A percentile compares a stretch with the other conserved stretches of the same genome.
phyloP scores from a whole-genome alignment of 139 green algal genomes.

The Nannochloris sp. region DNA sequence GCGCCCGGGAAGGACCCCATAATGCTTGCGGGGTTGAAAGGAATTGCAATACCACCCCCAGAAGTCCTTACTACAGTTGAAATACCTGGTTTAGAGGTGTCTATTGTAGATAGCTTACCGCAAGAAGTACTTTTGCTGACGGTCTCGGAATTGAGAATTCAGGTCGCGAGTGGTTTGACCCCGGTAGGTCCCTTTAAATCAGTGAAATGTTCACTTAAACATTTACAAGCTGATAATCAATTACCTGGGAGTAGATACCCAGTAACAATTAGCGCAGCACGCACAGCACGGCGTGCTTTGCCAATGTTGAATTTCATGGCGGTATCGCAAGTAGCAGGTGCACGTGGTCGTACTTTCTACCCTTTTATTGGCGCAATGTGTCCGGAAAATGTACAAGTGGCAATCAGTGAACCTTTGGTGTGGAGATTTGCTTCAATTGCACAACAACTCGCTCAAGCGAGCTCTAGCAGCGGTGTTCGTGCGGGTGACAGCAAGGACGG shows the following conservation, averaged over 20 bases:
- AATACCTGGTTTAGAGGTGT: conserved; percentile 49
- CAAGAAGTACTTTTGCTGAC: conserved; percentile 65
- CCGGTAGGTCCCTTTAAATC: not conserved
- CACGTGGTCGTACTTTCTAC: conserved; percentile 43
- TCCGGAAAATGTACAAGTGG: conserved; percentile 33
- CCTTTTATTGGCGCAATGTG: conserved; percentile 46
- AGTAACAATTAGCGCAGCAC: conserved; percentile 32
- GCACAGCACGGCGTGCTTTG: not conserved
- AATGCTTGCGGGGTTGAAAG: not conserved
- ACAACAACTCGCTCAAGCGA: conserved; percentile 14
- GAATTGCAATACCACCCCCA: not conserved
- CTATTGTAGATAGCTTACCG: conserved; percentile 62
- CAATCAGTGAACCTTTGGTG: conserved; percentile 53
- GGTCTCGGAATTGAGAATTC: conserved; percentile 1
- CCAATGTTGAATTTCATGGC: conserved; percentile 25
- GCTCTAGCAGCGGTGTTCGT: conserved; percentile 1
- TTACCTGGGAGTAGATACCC: conserved; percentile 48
- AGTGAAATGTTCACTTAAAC: conserved; percentile 25
- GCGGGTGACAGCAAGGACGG: not conserved
- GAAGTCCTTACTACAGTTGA: conserved; percentile 17
- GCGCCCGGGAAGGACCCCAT: conserved; percentile 19
- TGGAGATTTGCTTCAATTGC: conserved; percentile 43
- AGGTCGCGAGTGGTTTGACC: not conserved
- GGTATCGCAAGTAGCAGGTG: conserved; percentile 28
- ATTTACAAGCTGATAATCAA: conserved; percentile 73